Conservation (phyloP, 345 rosid genomes). For the Passiflora organensis region DNA sequence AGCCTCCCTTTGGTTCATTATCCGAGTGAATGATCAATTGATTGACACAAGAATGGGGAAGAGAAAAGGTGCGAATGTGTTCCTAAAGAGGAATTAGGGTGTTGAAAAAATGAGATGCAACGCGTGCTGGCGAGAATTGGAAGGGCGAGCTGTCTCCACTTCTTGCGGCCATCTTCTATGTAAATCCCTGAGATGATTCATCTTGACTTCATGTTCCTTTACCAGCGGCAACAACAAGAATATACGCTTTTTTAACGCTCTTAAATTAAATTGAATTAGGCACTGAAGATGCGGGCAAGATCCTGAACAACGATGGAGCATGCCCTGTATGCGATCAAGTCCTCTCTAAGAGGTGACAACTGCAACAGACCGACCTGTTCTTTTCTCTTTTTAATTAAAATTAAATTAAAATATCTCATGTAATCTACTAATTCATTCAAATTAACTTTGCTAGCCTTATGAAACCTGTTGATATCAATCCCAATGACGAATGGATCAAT, state of each 20-base stretch:
- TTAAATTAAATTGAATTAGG: slow-evolving; percentile 51
- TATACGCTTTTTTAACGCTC: slow-evolving; percentile 1
- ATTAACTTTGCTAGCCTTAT: slow-evolving; percentile 50
- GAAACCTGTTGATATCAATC: slow-evolving; percentile 89
- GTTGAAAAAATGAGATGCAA: slow-evolving; percentile 75
- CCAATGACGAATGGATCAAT: slow-evolving; percentile 94
- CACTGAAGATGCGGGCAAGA: slow-evolving; percentile 86
- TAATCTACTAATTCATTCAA: too few relatives aligned
- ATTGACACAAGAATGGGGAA: too few relatives aligned
- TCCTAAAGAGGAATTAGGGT: not conserved
- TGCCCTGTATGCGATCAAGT: slow-evolving; percentile 95
- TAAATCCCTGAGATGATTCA: slow-evolving; percentile 21
- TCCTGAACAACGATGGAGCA: slow-evolving; percentile 77
- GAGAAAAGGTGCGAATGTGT: not conserved
- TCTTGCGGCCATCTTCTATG: slow-evolving; percentile 90
- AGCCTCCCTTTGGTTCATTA: too few relatives aligned
- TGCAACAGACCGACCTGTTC: not conserved
- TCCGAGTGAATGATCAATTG: too few relatives aligned
- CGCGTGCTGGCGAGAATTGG: slow-evolving; percentile 93
- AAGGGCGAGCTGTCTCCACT: slow-evolving; percentile 82
- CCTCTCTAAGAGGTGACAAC: slow-evolving; percentile 77
- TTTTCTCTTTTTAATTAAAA: too few relatives aligned
- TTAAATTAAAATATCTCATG: too few relatives aligned
- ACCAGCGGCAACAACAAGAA: too few relatives aligned
- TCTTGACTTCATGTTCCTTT: not conserved